phyloP scores from a whole-genome alignment of 495 filamentous ascomycete species.

The Neurospora sp. region DNA sequence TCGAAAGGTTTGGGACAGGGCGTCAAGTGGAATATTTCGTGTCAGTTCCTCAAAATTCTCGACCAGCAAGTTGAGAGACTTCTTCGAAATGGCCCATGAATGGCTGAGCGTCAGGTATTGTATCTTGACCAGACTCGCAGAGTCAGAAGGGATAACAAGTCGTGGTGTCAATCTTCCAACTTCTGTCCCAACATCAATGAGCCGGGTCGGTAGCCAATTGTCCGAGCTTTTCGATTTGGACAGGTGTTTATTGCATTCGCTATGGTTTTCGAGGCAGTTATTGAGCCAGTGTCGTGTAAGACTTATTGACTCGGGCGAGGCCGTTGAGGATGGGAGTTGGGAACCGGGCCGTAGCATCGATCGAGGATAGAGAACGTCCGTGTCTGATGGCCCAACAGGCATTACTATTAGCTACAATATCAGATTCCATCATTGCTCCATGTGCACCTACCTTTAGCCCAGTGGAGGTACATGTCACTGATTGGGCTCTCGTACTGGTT shows the following conservation, averaged over 20 bases:
- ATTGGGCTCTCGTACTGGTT: neutral
- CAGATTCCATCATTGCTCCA: neutral
- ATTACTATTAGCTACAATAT: neutral
- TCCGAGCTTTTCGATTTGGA: neutral
- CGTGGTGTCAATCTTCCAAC: neutral
- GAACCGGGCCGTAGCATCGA: neutral
- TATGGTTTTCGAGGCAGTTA: neutral
- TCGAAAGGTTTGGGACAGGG: neutral
- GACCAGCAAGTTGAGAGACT: neutral
- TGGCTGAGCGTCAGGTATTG: slow-evolving; percentile 38
- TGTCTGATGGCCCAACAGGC: neutral
- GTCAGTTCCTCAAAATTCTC: neutral
- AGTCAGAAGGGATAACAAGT: neutral
- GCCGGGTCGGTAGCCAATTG: neutral
- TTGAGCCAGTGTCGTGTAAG: neutral
- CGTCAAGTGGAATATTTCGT: neutral
- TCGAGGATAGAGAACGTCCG: neutral
- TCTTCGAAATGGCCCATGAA: slow-evolving; percentile 1
- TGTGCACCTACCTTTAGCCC: neutral
- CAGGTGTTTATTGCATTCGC: neutral
- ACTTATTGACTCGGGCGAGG: neutral
- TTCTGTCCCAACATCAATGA: neutral
- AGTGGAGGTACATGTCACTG: neutral
- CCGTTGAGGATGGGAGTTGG: neutral
- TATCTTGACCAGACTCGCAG: neutral